Base-by-base conservation (phyloP, 2,329 filamentous ascomycete species). In the Colletotrichum sp. region DNA sequence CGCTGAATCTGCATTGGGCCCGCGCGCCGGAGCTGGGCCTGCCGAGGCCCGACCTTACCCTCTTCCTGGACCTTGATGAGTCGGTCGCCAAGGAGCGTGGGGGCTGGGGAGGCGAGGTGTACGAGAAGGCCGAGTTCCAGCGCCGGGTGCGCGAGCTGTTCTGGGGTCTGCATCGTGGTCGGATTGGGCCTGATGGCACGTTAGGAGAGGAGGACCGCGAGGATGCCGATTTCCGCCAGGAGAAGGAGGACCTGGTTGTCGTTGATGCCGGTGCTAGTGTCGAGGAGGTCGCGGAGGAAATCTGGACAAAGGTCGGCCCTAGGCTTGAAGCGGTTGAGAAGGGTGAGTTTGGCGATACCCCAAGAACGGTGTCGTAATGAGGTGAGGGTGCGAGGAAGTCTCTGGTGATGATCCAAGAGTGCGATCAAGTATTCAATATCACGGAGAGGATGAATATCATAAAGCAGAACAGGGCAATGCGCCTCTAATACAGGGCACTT, bases 31-130 rank as follows among this genome's bases (percentile, higher is more conserved):
- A 99, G 80, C 90, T 95, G 16, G 96, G 96, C 1, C 89, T 99
- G 1, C 96, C 97, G 2, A 91, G 94, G 6, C 96, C 97, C 0
- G 97, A 99, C 86, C 83, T 96, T 12, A 95, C 96, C 13, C 84
- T 99, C 1, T 99, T 99, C 82, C 89, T 99, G 36, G 95, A 97
- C 81, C 90, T 99, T 67, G 92, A 93, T 8, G 91, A 95, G 43
- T 91, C 92, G 65, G 90, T 93, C 75, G 96, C 96, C 12, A 91
- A 91, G 34, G 89, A 90, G 79, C 89, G 97, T 21, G 96, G 95
- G n/a, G 96, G 95, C 0, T 99, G 93, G 88, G 97, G 97, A 2
- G 91, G 90, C 21, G 97, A 99, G 88, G 90, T 95, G 77, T 99
- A 99, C 82, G 97, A 99, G 86, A 94, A 92, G 82, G 91, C 90